These are phyloP conservation scores for Benincasa hispida DNA, from an alignment of 306 rosid species.

Conservation along the genomic window DNA sequence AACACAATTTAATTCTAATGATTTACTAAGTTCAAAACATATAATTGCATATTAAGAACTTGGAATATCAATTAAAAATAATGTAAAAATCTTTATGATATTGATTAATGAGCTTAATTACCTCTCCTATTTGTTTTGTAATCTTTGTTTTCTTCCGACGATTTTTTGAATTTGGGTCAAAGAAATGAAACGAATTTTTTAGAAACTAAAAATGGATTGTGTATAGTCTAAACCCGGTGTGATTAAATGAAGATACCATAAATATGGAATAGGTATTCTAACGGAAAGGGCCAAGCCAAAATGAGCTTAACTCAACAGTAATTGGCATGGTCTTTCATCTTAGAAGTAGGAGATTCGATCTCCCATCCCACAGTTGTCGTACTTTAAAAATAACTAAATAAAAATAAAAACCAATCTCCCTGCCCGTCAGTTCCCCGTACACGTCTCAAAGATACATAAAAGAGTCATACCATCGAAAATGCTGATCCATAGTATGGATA, in stretches of 20 bases:
- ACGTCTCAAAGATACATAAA: slow-evolving; percentile 5
- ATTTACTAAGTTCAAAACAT: background rate
- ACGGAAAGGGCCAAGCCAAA: background rate
- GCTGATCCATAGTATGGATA: slow-evolving; percentile 91
- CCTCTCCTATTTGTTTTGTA: background rate
- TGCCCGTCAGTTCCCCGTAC: background rate
- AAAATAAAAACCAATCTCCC: no score
- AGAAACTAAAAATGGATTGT: background rate
- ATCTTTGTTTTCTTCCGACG: background rate
- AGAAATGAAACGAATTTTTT: background rate
- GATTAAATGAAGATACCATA: background rate
- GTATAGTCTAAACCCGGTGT: background rate
- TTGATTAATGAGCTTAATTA: background rate
- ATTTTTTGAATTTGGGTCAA: background rate
- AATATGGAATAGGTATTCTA: background rate
- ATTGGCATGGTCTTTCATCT: no score
- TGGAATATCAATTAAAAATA: background rate
- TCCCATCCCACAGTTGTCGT: no score
- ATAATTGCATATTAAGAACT: background rate
- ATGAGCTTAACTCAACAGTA: no score
- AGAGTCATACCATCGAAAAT: slow-evolving; percentile 65
- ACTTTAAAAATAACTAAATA: no score
- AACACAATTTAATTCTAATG: slow-evolving; percentile 5
- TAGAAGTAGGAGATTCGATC: no score
- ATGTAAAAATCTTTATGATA: background rate